Evolutionary conservation across 2,329 filamentous ascomycete genomes (phyloP).

Genomic region (Fusarium nurragi): DNA sequence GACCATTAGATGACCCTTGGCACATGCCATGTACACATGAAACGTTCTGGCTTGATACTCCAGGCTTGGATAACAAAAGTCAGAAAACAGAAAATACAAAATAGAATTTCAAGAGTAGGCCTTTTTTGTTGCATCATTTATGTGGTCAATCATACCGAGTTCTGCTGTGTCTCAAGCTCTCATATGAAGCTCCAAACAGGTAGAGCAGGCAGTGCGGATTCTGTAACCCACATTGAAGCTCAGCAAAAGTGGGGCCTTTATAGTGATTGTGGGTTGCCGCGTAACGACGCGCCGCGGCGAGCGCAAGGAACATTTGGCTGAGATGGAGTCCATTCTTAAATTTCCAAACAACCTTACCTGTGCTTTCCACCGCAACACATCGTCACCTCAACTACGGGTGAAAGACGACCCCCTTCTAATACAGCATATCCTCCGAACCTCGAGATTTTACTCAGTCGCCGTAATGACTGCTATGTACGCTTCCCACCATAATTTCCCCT

Average conservation of each 20-base stretch:
- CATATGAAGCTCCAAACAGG: neutral
- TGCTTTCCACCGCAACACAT: conserved; percentile 25
- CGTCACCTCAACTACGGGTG: conserved; percentile 1
- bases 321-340: conserved; percentile 25
- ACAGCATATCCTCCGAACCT: neutral
- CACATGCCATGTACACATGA: neutral
- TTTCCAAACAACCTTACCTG: conserved; percentile 27
- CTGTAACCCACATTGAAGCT: neutral
- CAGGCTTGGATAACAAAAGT: neutral
- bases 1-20: neutral
- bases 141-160: neutral
- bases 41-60: neutral
- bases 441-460: conserved; percentile 19
- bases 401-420: conserved; percentile 8
- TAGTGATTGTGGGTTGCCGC: conserved; percentile 33
- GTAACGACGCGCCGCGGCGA: conserved; percentile 27
- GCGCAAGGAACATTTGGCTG: conserved; percentile 29
- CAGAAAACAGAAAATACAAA: neutral
- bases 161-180: neutral
- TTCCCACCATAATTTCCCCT: conserved; percentile 4
- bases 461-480: conserved; percentile 54
- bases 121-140: neutral
- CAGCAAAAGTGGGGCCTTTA: conserved; percentile 23
- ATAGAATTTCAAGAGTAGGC: neutral
- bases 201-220: neutral